Conservation (phyloP, 208 protist species). For the Kentomonas sorsogonicus region DNA sequence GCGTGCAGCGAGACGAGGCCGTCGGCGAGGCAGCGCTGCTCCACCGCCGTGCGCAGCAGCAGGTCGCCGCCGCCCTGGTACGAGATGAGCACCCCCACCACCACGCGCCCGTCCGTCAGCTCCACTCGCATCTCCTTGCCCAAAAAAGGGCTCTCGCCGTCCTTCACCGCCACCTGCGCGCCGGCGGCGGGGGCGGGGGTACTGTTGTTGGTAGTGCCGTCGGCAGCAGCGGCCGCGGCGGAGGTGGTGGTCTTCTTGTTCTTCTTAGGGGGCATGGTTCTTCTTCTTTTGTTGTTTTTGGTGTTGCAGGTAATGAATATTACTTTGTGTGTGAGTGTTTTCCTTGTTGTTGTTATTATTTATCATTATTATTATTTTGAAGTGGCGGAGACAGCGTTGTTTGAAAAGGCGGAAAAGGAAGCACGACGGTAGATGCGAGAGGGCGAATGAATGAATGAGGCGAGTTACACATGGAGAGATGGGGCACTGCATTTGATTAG, state of each 20-base stretch:
- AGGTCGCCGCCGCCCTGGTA: conserved; percentile 73
- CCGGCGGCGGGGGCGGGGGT: not conserved
- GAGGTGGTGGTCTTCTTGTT: not conserved
- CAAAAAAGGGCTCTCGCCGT: conserved; percentile 41
- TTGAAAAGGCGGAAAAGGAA: too few species aligned
- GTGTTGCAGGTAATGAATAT: conserved; percentile 4
- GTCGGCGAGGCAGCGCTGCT: conserved; percentile 66
- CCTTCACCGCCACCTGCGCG: not conserved
- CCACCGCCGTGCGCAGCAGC: conserved; percentile 52
- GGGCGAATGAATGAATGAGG: not conserved
- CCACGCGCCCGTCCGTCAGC: conserved; percentile 59
- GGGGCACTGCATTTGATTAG: conserved; percentile 4
- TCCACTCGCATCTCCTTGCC: conserved; percentile 74
- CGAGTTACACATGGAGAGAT: not conserved
- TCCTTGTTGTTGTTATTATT: conserved; percentile 1
- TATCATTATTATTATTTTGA: too few species aligned
- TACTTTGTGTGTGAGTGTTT: conserved; percentile 6
- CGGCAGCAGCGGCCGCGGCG: not conserved
- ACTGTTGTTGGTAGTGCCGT: conserved; percentile 1
- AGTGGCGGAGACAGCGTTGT: too few species aligned
- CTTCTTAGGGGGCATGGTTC: conserved; percentile 12
- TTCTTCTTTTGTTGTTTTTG: conserved; percentile 10
- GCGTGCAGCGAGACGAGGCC: conserved; percentile 17
- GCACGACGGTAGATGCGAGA: not conserved
- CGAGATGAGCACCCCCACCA: conserved; percentile 66